Conservation (phyloP, 768 basidiomycete genomes). For the Hericium rajendrae region DNA sequence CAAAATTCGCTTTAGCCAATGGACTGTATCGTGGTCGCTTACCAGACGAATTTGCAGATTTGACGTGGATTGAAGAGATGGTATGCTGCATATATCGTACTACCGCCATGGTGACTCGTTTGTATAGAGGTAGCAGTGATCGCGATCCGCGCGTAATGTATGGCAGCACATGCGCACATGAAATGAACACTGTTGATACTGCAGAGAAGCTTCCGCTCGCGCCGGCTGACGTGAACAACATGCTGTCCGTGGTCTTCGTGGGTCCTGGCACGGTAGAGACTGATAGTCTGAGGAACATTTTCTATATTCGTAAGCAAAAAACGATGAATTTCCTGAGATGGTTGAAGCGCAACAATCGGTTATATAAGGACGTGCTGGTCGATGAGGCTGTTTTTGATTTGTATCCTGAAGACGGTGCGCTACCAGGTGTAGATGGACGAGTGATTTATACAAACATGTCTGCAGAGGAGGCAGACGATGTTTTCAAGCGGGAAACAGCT, state of each 20-base stretch:
- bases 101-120: conserved; percentile 20
- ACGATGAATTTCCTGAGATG: conserved; percentile 19
- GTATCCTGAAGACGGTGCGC: neutral
- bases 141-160: conserved; percentile 19
- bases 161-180: conserved; percentile 27
- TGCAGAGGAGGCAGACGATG: neutral
- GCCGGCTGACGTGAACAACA: conserved; percentile 18
- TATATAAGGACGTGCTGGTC: conserved; percentile 12
- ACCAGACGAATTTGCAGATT: conserved; percentile 17
- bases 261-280: conserved; percentile 16
- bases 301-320: conserved; percentile 16
- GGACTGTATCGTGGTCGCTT: conserved; percentile 2
- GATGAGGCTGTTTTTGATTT: neutral
- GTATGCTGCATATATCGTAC: conserved; percentile 17
- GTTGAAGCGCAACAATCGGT: conserved; percentile 16
- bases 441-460: conserved; percentile 14
- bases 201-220: conserved; percentile 19
- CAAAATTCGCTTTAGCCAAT: too few species aligned
- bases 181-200: conserved; percentile 24
- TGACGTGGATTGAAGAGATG: conserved; percentile 7
- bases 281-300: conserved; percentile 13
- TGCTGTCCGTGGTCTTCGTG: conserved; percentile 23
- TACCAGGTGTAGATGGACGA: neutral
- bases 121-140: conserved; percentile 19
- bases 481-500: conserved; percentile 22